Base-by-base conservation (phyloP, 83 land plant genomes). In the Isoetes engelmannii region DNA sequence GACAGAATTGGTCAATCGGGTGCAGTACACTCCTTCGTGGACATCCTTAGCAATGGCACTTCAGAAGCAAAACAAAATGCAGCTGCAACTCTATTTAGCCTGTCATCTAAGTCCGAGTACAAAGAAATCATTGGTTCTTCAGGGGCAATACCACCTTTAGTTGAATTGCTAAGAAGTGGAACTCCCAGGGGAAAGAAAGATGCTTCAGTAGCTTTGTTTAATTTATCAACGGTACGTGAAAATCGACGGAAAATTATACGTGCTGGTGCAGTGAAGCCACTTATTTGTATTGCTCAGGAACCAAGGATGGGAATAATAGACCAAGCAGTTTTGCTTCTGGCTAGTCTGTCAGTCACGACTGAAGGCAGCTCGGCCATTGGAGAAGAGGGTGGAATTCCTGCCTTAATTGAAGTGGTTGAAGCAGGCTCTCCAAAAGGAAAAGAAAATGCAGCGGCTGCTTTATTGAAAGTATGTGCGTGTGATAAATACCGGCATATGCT, bases 281-380 rank as follows among this genome's bases (percentile, higher is more conserved):
- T 59, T 8, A 59, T 59, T 19, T 8, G 28, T 59, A 20, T 59
- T 19, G 28, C 28, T 7, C 28, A 37, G 1, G 62, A 59, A 37
- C 62, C 62, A 37, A 59, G 62, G 19, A 59, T 59, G 62, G 62
- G 62, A 18, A 59, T 59, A 18, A 4, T 59, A 18, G 62, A 59
- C 62, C 18, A 37, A 37, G 62, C 62, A 18, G 62, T 59, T 12
- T 18, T 1, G 1, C 28, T 59, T 18, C 20, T 59, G 19, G 62
- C 19, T 19, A 59, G 28, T 9, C 62, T 59, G 18, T 59, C 62
- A 7, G 28, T 9, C 18, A 59, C 28, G 3, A 20, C 62, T 19
- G 62, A 59, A 18, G 62, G 62, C 10, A 59, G 4, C 1, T 8
- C 8, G 4, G 62, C 62, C 4, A 59, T 59, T 19, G 62, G 62